phyloP scores from a whole-genome alignment of 164 flowering plant species.

The Piper longum region DNA sequence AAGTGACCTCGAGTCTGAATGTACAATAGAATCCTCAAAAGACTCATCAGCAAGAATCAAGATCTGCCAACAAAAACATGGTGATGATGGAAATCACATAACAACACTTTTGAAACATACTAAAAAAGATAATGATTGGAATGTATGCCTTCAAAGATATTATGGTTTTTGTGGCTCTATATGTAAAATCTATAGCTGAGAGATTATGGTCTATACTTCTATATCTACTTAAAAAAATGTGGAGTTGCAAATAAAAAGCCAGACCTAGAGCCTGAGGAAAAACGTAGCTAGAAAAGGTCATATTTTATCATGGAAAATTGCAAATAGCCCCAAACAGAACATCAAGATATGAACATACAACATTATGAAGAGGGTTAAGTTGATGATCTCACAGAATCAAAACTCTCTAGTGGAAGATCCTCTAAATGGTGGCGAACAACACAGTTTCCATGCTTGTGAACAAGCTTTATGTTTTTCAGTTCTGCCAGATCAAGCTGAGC shows the following conservation, averaged over 20 bases:
- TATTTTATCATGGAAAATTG: neutral
- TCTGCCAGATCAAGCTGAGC: slow-evolving; percentile 66
- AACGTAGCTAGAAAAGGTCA: no score
- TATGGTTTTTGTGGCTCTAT: no score
- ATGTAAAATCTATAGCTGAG: no score
- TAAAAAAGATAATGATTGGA: no score
- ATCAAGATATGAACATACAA: neutral
- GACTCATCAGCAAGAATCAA: slow-evolving; percentile 97
- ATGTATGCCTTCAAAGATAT: no score
- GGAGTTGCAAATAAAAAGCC: no score
- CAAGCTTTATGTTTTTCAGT: slow-evolving; percentile 56
- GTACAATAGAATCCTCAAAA: slow-evolving; percentile 79
- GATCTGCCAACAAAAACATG: slow-evolving; percentile 33
- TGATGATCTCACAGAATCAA: slow-evolving; percentile 67
- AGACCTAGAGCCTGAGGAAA: no score
- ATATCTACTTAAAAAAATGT: no score
- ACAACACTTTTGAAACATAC: no score
- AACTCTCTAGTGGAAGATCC: slow-evolving; percentile 80
- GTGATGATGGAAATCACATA: no score
- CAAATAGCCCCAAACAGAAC: slow-evolving; percentile 35
- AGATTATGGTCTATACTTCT: no score
- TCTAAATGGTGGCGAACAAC: slow-evolving; percentile 78
- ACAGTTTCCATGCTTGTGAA: slow-evolving; percentile 80
- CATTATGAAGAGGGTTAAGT: neutral
- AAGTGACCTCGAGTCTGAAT: slow-evolving; percentile 88